Conservation (phyloP, 1,139 yeast genomes). For the Debaryomyces nepalensis region DNA sequence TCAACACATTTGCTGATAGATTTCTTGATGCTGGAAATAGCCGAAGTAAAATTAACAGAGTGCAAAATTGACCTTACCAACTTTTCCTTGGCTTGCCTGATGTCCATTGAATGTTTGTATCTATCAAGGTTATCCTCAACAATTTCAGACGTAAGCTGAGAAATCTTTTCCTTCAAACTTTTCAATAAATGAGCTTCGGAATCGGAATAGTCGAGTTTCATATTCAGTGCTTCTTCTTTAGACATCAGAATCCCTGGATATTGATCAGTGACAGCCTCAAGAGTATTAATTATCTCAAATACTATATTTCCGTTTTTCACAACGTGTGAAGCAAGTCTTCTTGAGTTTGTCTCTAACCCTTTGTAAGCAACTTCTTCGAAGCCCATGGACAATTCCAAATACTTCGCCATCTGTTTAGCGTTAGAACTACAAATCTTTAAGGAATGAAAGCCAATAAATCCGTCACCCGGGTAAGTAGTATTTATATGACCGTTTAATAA, state of each 20-base stretch:
- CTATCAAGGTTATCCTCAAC: constrained; percentile 23
- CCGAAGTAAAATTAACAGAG: constrained; percentile 20
- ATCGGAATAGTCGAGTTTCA: constrained; percentile 10
- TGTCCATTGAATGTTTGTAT: constrained; percentile 13
- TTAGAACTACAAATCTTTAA: constrained; percentile 51
- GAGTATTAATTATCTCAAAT: constrained; percentile 49
- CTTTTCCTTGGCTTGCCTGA: constrained; percentile 14
- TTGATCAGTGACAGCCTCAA: constrained; percentile 27
- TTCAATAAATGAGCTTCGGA: constrained; percentile 15
- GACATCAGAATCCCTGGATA: constrained; percentile 21
- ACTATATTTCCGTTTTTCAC: constrained; percentile 59
- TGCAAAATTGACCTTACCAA: constrained; percentile 22
- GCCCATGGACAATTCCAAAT: constrained; percentile 61
- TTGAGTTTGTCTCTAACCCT: constrained; percentile 72
- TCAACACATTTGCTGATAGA: constrained; percentile 23
- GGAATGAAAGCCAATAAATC: constrained; percentile 38
- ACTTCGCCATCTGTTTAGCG: constrained; percentile 65
- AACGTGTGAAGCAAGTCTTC: constrained; percentile 61
- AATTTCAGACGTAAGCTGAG: constrained; percentile 25
- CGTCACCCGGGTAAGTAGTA: constrained; percentile 33
- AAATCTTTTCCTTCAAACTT: constrained; percentile 22
- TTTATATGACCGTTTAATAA: constrained; percentile 27
- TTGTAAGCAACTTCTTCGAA: constrained; percentile 63
- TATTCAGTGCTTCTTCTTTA: constrained; percentile 18
- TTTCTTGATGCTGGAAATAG: constrained; percentile 18